Conservation (phyloP, 1,139 yeast species). For the Yamadazyma songkhlaensis region DNA sequence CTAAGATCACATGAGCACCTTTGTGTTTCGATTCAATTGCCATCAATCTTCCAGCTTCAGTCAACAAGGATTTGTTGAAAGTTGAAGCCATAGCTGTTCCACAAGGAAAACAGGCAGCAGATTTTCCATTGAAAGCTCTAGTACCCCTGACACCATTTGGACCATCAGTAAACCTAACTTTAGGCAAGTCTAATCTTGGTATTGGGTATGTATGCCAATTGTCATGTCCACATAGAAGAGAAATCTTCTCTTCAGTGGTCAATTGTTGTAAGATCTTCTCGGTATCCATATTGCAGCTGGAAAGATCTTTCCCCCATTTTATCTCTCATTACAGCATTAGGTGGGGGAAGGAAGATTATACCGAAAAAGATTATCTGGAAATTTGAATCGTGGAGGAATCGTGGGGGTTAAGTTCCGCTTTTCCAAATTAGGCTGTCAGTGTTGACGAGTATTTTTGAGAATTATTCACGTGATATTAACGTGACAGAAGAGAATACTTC, state of each 20-base stretch:
- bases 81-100: constrained; percentile 46
- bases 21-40: constrained; percentile 31
- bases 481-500: not conserved
- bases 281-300: constrained; percentile 24
- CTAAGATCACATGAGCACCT: constrained; percentile 31
- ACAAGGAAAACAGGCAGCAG: constrained; percentile 36
- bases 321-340: not conserved
- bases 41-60: constrained; percentile 31
- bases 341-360: too few species aligned
- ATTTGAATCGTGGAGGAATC: not conserved
- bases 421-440: not conserved
- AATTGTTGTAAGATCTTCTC: constrained; percentile 41
- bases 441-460: constrained; percentile 2
- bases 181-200: constrained; percentile 38
- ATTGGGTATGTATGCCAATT: constrained; percentile 55
- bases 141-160: constrained; percentile 37
- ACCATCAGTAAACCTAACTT: constrained; percentile 30
- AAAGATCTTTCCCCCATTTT: not conserved
- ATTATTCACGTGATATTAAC: not conserved
- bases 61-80: constrained; percentile 26
- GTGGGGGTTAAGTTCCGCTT: not conserved
- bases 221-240: constrained; percentile 47
- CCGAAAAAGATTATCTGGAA: not conserved
- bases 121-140: constrained; percentile 27
- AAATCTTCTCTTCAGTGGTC: constrained; percentile 46